A percentile compares a stretch with the other conserved stretches of the same genome.
Conservation (phyloP, 2,329 filamentous ascomycete genomes). For the Coleophoma eucalyptorum region DNA sequence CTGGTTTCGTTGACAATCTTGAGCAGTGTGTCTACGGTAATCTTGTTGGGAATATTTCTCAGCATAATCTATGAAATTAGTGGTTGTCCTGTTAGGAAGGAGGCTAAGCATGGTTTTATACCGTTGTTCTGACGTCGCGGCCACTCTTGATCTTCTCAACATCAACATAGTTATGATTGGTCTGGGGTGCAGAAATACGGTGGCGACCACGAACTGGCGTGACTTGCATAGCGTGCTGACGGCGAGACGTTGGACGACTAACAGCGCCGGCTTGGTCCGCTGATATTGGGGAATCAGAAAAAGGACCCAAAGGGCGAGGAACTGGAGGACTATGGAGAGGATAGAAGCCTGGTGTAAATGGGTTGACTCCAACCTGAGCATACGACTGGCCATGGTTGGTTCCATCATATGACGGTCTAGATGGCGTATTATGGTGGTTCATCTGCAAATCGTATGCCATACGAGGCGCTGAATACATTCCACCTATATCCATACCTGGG, state of each 20-base stretch:
- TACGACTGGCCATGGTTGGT: not conserved
- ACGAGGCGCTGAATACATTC: conserved; percentile 5
- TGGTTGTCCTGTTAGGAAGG: conserved; percentile 5
- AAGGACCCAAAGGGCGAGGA: not conserved
- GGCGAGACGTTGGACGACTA: conserved; percentile 13
- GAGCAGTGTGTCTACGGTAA: conserved; percentile 75
- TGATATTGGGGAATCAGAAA: conserved; percentile 2
- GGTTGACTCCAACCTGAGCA: not conserved
- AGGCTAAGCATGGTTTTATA: conserved; percentile 26
- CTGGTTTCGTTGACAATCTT: conserved; percentile 73
- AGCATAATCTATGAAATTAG: conserved; percentile 70
- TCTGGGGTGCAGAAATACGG: conserved; percentile 38
- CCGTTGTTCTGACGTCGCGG: conserved; percentile 71
- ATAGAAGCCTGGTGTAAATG: not conserved
- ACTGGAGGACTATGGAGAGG: not conserved
- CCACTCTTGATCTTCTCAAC: conserved; percentile 58
- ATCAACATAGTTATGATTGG: conserved; percentile 60
- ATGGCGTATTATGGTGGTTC: not conserved
- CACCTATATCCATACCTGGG: conserved; percentile 2
- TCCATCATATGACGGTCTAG: not conserved
- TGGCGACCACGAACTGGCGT: conserved; percentile 32
- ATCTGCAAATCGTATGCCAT: conserved; percentile 1
- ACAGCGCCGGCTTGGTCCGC: too few species aligned
- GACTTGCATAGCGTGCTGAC: conserved; percentile 34
- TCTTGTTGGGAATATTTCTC: conserved; percentile 89